Evolutionary conservation across 306 rosid genomes (phyloP), one percentile per base, ranked within the genome.

Genomic region (Argentina anserina): DNA sequence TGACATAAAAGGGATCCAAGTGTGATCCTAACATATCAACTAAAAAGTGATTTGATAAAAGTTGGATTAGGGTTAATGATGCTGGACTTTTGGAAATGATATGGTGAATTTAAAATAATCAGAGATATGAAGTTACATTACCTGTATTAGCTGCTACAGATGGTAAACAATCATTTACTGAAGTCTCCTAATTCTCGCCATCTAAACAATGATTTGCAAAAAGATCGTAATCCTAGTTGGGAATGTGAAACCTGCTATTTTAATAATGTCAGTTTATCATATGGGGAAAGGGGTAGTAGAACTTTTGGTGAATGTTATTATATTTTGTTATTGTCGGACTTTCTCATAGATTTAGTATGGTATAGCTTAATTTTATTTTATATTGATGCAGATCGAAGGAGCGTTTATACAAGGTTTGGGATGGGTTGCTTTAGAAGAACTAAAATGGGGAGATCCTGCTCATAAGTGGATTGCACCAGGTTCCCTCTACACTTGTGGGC

Each of bases 401-500:
- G 98, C 98, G 64, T 94, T 94, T 78, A 53, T 89, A 61, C 98
- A 94, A 87, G 98, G 97, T 76, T 74, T 91, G 85, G 98, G 98
- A 76, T 94, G 98, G 98, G 89, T 80, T 41, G 96, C 97, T 58
- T 80, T 94, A 62, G 97, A 94, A 83, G 98, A 94, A 67, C 91
- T 94, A 28, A 94, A 94, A 79, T 89, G 98, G 98, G 98, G 98
- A 58, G 98, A 94, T 84, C 82, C 81, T 74, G 96, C 96, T 41
- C 97, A 94, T 84, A 86, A 82, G 78, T 91, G 98, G 98, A 70
- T 94, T 55, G 80, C 82, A 28, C 81, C 96, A 2, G 97, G 98
- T 28, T 67, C 78, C 70, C 92, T 94, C 55, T 82, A 81, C 80
- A 94, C 98, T 5, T 75, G 84, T 43, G 97, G 97, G 25, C 98